These are phyloP conservation scores for Aspergillus nomiae DNA, from an alignment of 2,329 filamentous ascomycete species.

Conservation along the genomic window DNA sequence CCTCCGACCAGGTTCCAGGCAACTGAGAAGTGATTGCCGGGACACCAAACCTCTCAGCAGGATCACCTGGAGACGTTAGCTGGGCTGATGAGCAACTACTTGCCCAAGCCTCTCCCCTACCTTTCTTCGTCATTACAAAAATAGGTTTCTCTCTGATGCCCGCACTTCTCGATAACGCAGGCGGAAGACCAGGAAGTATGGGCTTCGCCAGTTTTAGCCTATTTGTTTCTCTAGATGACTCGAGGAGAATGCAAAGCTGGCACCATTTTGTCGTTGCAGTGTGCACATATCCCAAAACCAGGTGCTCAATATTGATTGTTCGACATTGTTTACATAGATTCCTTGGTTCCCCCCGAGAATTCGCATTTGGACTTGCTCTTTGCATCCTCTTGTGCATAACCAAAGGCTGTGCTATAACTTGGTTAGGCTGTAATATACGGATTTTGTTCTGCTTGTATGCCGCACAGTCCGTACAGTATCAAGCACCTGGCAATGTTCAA, in stretches of 20 bases:
- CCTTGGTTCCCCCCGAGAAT: background rate
- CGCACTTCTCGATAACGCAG: accelerated
- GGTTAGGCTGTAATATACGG: no score
- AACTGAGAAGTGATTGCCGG: background rate
- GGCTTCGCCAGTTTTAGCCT: background rate
- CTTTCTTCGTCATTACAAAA: background rate
- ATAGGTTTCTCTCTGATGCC: background rate
- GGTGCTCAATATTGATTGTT: background rate
- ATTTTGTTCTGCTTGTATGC: no score
- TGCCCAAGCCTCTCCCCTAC: background rate
- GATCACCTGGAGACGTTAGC: background rate
- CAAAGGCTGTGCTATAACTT: background rate
- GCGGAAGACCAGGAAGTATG: background rate
- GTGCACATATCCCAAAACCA: background rate
- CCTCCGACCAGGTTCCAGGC: background rate
- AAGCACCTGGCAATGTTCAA: background rate
- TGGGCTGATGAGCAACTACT: background rate
- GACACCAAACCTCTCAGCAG: background rate
- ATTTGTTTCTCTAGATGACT: accelerated
- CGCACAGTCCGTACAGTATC: no score
- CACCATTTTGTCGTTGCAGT: accelerated
- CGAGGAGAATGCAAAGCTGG: background rate
- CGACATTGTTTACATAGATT: background rate
- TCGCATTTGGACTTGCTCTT: background rate
- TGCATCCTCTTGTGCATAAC: background rate